Evolutionary conservation across 2,329 filamentous ascomycete genomes (phyloP), one percentile per base, ranked within the genome.

Genomic region (Aspergillus clavatus): DNA sequence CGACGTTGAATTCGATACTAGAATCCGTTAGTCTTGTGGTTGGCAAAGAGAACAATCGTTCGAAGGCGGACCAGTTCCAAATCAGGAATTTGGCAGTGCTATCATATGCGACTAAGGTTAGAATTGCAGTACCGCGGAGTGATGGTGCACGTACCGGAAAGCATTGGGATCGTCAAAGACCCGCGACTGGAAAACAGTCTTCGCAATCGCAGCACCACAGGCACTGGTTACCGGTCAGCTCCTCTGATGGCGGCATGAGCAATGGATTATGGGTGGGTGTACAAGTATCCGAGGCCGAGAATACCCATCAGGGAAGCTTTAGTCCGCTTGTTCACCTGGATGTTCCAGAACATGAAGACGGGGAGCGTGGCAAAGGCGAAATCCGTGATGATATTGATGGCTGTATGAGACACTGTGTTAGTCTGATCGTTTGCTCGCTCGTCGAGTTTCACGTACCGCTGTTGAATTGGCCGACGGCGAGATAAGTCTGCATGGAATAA

Each of bases 311-410:
- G 53, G 18, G 72, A 72, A 0, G 73, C 18, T 16, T 66, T 61
- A 1, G 63, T 63, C 11, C 61, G 60, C n/a, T 54, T 53, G 12
- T 50, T 50, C 11, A 50, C 38, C 21, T 48, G 48, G 2, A 50
- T 43, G 10, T 43, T 54, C 63, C 68, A 69, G 39, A 74, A 69
- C 43, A 74, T 63, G 2, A 68, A 66, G 1, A 72, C 58, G 1
- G 72, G 71, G 14, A 73, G 56, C 1, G 68, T 63, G 0, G 70
- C 71, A 27, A 73, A 71, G n/a, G 66, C 57, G 6, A 72, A 58
- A 42, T 74, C 71, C n/a, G 70, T 72, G 7, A 65, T 60, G 29
- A 73, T 72, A 44, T 73, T 72, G 56, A 70, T 64, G 3, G 55
- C 66, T 61, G 58, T 67, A n/a, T 7, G n/a, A 19, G 14, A 16